Evolutionary conservation across 2,329 filamentous ascomycete species (phyloP), one percentile per base, ranked within the genome.

Genomic region (Xylaria sp.): DNA sequence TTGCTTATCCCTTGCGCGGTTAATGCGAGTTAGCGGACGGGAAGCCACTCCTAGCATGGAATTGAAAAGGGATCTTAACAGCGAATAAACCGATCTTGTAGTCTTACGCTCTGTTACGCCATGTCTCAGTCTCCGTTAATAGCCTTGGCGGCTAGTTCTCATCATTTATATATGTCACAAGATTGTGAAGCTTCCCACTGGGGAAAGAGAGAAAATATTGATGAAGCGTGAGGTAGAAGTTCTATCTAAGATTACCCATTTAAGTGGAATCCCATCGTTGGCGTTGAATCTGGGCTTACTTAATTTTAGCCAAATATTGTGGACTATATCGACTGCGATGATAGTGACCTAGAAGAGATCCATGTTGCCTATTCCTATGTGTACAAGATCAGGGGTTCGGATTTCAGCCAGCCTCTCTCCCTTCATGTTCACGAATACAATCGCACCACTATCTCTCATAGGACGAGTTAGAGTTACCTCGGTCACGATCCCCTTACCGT

Each of bases 401-500:
- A 58, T 48, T 21, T 57, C 42, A 1, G 61, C 64, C 3, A 71
- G 3, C 13, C 5, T 53, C n/a, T 71, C 58, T 1, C 68, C 68
- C 21, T 13, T 29, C 0, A 66, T 42, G 42, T 67, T 69, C 5
- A 69, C 42, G 58, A 71, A 69, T 0, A 67, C 23, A 50, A 65
- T 12, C 4, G 18, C 40, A 0, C 58, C 37, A 3, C 25, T 18
- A 2, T 42, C 21, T 47, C 25, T 63, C 13, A 27, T 16, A n/a
- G 59, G 54, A 23, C 61, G 25, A 48, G 29, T 57, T 3, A 47
- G 21, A 23, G 37, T 53, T 2, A 65, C 69, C 44, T 60, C 35
- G 13, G 65, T 70, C 8, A 71, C 72, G n/a, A 69, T 27, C 3
- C 72, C 70, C 44, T 63, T 21, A 18, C 69, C 74, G 69, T 83